Conservation (phyloP, 176 grass and related monocot species). For the Lolium perenne region DNA sequence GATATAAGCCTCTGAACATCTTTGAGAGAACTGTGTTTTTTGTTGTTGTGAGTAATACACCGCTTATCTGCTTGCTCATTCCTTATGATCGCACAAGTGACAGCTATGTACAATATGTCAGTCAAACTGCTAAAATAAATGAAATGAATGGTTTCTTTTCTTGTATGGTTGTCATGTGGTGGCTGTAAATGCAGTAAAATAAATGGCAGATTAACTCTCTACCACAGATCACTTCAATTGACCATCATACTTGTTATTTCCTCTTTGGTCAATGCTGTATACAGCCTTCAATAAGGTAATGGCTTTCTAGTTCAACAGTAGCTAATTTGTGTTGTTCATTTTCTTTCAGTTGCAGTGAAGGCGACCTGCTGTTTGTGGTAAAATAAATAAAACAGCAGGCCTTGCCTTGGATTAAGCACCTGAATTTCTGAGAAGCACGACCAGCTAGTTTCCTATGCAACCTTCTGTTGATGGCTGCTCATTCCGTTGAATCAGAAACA, state of each 20-base stretch:
- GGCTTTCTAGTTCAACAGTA: constrained; percentile 1
- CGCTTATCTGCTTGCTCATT: not conserved
- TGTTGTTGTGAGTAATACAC: no score
- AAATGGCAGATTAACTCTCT: not conserved
- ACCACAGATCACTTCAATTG: not conserved
- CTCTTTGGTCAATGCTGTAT: constrained; percentile 9
- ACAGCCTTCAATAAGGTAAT: not conserved
- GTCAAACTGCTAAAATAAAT: constrained; percentile 7
- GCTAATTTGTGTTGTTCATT: constrained; percentile 25
- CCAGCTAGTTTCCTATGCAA: constrained; percentile 47
- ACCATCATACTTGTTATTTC: not conserved
- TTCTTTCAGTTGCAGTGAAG: constrained; percentile 35
- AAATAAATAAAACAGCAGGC: not conserved
- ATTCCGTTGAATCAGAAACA: constrained; percentile 46
- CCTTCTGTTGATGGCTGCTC: constrained; percentile 56
- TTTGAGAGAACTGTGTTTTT: not conserved
- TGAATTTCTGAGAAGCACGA: constrained; percentile 25
- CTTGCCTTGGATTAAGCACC: constrained; percentile 13
- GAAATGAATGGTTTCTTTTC: not conserved
- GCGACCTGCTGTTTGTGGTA: not conserved
- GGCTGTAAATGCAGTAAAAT: not conserved
- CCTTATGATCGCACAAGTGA: not conserved
- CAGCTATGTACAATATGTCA: constrained; percentile 14
- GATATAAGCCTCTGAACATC: not conserved
- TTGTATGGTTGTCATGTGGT: constrained; percentile 1